Percentiles rank a stretch among this genome's conserved stretches.
Evolutionary conservation across 495 filamentous ascomycete species (phyloP).

Genomic region (Elaphomyces granulatus): DNA sequence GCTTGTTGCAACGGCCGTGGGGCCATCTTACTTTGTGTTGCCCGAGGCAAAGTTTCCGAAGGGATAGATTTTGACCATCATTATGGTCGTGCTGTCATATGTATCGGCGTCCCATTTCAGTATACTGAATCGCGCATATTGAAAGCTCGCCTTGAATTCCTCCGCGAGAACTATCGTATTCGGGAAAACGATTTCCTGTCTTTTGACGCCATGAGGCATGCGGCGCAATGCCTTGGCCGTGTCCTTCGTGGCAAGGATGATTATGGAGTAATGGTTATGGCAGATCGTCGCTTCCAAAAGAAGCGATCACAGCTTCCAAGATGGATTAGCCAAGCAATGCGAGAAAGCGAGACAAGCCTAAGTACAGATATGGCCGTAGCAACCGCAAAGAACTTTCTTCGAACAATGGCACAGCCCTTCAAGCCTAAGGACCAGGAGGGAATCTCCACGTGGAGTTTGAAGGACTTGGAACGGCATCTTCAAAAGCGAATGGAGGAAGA

Average conservation of each 20-base stretch:
- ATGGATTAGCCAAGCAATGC: conserved; percentile 86
- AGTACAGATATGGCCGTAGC: conserved; percentile 93
- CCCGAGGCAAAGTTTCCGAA: conserved; percentile 91
- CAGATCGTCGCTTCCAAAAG: conserved; percentile 79
- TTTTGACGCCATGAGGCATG: conserved; percentile 98
- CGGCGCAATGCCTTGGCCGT: conserved; percentile 90
- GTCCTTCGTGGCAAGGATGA: conserved; percentile 95
- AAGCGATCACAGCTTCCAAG: conserved; percentile 85
- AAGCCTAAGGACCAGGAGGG: conserved; percentile 71
- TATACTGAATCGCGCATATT: conserved; percentile 97
- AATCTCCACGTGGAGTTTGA: conserved; percentile 76
- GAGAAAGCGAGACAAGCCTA: conserved; percentile 71
- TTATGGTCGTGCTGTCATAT: conserved; percentile 91
- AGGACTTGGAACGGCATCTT: conserved; percentile 55
- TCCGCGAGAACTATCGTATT: conserved; percentile 94
- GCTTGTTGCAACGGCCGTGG: conserved; percentile 95
- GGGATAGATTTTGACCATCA: conserved; percentile 99
- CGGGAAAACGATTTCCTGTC: conserved; percentile 96
- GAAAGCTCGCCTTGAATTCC: conserved; percentile 89
- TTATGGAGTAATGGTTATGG: conserved; percentile 97
- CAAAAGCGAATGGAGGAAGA: conserved; percentile 58
- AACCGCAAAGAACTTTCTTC: conserved; percentile 74
- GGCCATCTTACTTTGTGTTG: conserved; percentile 84
- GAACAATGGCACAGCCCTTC: conserved; percentile 84
- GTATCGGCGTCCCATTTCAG: conserved; percentile 96